Conservation (phyloP, 768 basidiomycete genomes). For the Leccinum barrowsii region DNA sequence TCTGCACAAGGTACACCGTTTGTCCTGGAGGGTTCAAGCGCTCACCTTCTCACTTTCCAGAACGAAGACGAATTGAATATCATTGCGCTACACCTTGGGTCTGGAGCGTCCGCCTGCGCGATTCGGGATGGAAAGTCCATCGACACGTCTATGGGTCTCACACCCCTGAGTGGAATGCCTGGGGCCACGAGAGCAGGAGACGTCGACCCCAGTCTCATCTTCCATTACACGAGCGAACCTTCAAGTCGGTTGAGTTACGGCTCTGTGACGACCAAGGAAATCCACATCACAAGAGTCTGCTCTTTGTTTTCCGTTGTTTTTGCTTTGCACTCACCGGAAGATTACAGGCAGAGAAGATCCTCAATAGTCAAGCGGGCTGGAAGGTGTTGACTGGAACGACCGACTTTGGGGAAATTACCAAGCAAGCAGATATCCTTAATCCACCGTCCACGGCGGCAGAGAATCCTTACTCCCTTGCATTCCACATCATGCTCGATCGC, state of each 20-base stretch:
- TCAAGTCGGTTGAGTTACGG: slow-evolving; percentile 51
- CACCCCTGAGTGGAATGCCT: slow-evolving; percentile 83
- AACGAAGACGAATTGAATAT: slow-evolving; percentile 55
- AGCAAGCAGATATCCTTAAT: slow-evolving; percentile 32
- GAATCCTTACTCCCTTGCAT: slow-evolving; percentile 52
- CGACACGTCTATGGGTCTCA: slow-evolving; percentile 88
- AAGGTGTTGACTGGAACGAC: slow-evolving; percentile 76
- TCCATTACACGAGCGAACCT: slow-evolving; percentile 65
- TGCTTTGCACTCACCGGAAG: neutral
- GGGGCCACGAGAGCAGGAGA: slow-evolving; percentile 84
- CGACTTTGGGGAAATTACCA: slow-evolving; percentile 71
- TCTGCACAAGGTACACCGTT: slow-evolving; percentile 46
- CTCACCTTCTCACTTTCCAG: slow-evolving; percentile 22
- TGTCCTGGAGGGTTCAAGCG: neutral
- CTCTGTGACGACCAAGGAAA: slow-evolving; percentile 39
- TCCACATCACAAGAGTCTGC: slow-evolving; percentile 51
- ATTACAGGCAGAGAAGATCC: slow-evolving; percentile 62
- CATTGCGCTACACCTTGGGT: slow-evolving; percentile 84
- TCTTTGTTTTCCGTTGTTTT: neutral
- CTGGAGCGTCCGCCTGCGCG: slow-evolving; percentile 83
- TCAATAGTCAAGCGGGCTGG: slow-evolving; percentile 77
- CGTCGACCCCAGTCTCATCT: slow-evolving; percentile 83
- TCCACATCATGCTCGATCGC: slow-evolving; percentile 65
- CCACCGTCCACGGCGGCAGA: slow-evolving; percentile 19
- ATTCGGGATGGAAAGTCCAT: slow-evolving; percentile 69